Evolutionary conservation across 306 rosid species (phyloP), one percentile per base, ranked within the genome.

Genomic region (Quercus glauca): DNA sequence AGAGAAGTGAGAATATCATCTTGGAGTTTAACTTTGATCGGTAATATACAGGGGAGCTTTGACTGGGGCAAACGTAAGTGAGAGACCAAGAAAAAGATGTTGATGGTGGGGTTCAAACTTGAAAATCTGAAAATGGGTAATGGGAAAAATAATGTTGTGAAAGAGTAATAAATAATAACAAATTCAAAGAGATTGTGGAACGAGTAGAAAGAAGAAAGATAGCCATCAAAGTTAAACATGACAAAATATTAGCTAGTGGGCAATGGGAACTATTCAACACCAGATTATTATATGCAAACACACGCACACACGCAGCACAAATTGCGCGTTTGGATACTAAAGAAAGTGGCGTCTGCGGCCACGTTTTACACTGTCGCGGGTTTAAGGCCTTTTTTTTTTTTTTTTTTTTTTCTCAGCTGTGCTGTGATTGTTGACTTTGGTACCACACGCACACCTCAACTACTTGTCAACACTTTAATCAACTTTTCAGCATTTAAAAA

Each of bases 61-160:
- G 86, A 83, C 65, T 3, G 60, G 53, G 43, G 81, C 74, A 76
- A 83, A 80, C 53, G 41, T 63, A 68, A 74, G 79, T 49, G 35
- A 18, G 64, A 28, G 64, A 28, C 33, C 18, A 51, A 74, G 23
- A 5, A 29, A 49, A 1, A 14, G 52, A 45, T 31, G 33, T 29
- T 29, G 51, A 25, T 3, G 78, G 25, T 4, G 17, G 15, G 5
- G 4, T 41, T 41, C 11, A 41, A 41, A 3, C 14, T 71, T 57
- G 29, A 56, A 76, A 28, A 10, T 71, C 58, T 26, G 58, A 23
- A 15, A 23, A 71, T 71, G 57, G 11, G 17, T 23, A 1, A 14
- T 6, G 3, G 6, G 75, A 14, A 71, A 5, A 21, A 7, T 21
- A 12, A 1, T 49, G 12, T 0, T 11, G 20, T 4, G 4, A 8